Base-by-base conservation (phyloP, 2,329 filamentous ascomycete genomes). In the Anisogramma anomala region DNA sequence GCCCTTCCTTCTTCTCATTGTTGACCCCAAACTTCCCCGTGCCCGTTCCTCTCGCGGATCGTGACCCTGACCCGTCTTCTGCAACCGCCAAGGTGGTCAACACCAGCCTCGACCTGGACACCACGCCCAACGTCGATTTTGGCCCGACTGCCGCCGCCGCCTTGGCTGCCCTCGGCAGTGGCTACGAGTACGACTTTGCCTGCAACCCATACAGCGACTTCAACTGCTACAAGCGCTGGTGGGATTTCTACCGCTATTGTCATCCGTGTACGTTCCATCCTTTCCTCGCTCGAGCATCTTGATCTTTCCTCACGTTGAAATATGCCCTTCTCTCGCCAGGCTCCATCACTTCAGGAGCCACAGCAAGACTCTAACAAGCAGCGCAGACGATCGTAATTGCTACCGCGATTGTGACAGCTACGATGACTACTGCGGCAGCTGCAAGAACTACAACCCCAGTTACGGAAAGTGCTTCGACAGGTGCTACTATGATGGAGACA, bases 371-470 rank as follows among this genome's bases (percentile, higher is more conserved):
- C n/a, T n/a, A n/a, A n/a, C n/a, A n/a, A n/a, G n/a, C n/a, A n/a
- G n/a, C n/a, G n/a, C n/a, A n/a, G n/a, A 40, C 22, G 42, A 44
- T 33, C 26, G 26, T 15, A 22, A 31, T 22, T 44, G 42, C 17
- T 44, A 44, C 33, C 31, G 23, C 26, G 42, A 44, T 26, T 33
- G 33, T 27, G n/a, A 36, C 30, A 23, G 27, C 22, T 44, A 39
- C 27, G 37, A 44, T 13, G 42, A 44, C 22, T 44, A 44, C 33
- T 26, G 23, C 6, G 20, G 20, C 31, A 33, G 31, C 14, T 44
- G 42, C 36, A 39, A 33, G 22, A 32, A 36, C 22, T 42, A 25
- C 27, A 33, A 36, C 34, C 14, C 5, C n/a, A 25, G 23, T 2
- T 26, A 36, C 19, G 33, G 33, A 19, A 36, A 36, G 33, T 37